Percentiles rank a stretch among this genome's conserved stretches.
These are phyloP conservation scores for Colletotrichum zoysiae DNA, from an alignment of 2,329 filamentous ascomycete genomes.

Conservation along the genomic window DNA sequence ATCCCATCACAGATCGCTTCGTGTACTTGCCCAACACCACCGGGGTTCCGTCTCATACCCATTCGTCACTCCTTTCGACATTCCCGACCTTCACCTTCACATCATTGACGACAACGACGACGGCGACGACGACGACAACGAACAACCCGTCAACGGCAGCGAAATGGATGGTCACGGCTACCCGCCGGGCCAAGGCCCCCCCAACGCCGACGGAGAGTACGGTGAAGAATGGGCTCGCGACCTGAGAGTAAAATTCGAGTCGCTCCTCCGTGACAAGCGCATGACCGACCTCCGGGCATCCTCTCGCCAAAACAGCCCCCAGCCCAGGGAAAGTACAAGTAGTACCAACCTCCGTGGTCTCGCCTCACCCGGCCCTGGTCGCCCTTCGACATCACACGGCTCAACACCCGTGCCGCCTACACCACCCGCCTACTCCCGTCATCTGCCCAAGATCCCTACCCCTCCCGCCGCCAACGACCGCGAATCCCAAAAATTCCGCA, in stretches of 20 bases:
- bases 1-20: slow-evolving; percentile 15
- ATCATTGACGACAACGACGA: slow-evolving; percentile 37
- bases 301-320: slow-evolving; percentile 67
- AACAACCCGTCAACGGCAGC: slow-evolving; percentile 41
- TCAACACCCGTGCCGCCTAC: slow-evolving; percentile 49
- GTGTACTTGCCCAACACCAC: slow-evolving; percentile 6
- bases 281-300: slow-evolving; percentile 78
- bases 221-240: slow-evolving; percentile 84
- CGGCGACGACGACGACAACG: slow-evolving; percentile 34
- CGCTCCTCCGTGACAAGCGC: slow-evolving; percentile 86
- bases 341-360: slow-evolving; percentile 60
- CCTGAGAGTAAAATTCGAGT: slow-evolving; percentile 86
- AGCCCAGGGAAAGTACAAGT: slow-evolving; percentile 67
- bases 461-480: slow-evolving; percentile 76
- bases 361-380: slow-evolving; percentile 54
- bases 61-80: slow-evolving; percentile 22
- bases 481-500: slow-evolving; percentile 80
- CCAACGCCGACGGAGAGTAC: slow-evolving; percentile 57
- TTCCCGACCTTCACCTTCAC: slow-evolving; percentile 17
- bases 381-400: slow-evolving; percentile 62
- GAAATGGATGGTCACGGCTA: slow-evolving; percentile 55
- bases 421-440: slow-evolving; percentile 63
- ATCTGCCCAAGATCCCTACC: slow-evolving; percentile 73
- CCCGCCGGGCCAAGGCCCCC: slow-evolving; percentile 48
- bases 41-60: slow-evolving; percentile 35